A percentile compares a stretch with the other conserved stretches of the same genome.
These are phyloP conservation scores for Ganoderma meredithae DNA, from an alignment of 1,284 basidiomycete genomes.

Conservation along the genomic window DNA sequence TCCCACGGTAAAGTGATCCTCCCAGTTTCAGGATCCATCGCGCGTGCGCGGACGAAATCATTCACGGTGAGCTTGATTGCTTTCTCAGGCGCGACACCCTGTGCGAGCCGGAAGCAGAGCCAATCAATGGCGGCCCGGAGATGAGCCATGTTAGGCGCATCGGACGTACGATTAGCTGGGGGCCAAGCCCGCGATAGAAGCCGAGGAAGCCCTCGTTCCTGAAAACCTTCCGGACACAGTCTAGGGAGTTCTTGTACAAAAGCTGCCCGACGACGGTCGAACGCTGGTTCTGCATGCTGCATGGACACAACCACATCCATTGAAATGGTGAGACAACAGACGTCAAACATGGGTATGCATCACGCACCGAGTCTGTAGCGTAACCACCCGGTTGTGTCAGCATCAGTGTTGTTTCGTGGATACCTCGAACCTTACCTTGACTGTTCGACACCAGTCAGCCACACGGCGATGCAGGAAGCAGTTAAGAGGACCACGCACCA, in stretches of 20 bases:
- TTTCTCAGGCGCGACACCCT: constrained; percentile 99
- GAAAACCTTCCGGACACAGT: constrained; percentile 95
- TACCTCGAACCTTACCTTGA: constrained; percentile 61
- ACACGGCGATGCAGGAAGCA: constrained; percentile 8
- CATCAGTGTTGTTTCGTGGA: constrained; percentile 7
- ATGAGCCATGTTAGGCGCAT: constrained; percentile 4
- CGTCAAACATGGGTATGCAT: background rate
- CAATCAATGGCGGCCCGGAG: constrained; percentile 23
- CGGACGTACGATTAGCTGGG: constrained; percentile 84
- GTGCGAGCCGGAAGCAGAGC: constrained; percentile 68
- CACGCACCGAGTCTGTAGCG: constrained; percentile 69
- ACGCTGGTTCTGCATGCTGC: constrained; percentile 96
- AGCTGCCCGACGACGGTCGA: constrained; percentile 94
- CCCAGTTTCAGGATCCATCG: constrained; percentile 95
- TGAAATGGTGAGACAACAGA: constrained; percentile 11
- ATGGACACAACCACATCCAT: background rate
- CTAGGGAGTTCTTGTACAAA: constrained; percentile 92
- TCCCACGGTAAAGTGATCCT: constrained; percentile 90
- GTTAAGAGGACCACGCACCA: constrained; percentile 56
- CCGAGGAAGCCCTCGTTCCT: constrained; percentile 94
- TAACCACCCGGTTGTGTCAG: background rate
- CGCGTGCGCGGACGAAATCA: constrained; percentile 85
- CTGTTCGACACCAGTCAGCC: constrained; percentile 43
- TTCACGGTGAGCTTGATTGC: constrained; percentile 98
- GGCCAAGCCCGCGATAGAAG: constrained; percentile 96